Base-by-base conservation (phyloP, 2,329 filamentous ascomycete species). In the Hirsutella minnesotensis region DNA sequence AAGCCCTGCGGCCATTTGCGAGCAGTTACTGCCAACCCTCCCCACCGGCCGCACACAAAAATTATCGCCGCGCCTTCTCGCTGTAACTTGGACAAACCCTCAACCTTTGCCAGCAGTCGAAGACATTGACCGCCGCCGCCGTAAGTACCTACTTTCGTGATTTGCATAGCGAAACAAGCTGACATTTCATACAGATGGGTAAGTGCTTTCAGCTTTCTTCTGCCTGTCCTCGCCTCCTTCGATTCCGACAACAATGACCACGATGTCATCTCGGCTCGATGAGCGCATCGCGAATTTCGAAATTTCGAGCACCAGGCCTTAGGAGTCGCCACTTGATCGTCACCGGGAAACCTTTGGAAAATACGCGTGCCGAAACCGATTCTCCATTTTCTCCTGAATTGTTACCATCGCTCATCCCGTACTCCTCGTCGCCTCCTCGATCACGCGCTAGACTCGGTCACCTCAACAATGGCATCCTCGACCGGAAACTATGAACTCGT, bases 151-250 rank as follows among this genome's bases (percentile, higher is more conserved):
- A 44, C 50, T 44, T 46, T 44, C 42, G 3, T 46, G 46, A 51
- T 61, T 56, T 63, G 54, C 63, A 63, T 59, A 54, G 59, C 62
- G 49, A 44, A 8, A 39, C 22, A 44, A 53, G 58, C 67, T 72
- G 59, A 72, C 61, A 53, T 49, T 35, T 44, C 10, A 49, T 49
- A 50, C 61, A 79, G 75, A 79, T 79, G 75, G 75, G 75, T 79
- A 78, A 78, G 75, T 60, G 54, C 29, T 46, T 48, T 59, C 47
- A 45, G 46, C 46, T 51, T 45, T 49, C 47, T 44, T 47, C 49
- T 46, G 33, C 38, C 46, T 48, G 48, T 9, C 41, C 21, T 16
- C 24, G 10, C 33, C 15, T 9, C 33, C 15, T n/a, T 18, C 27
- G 41, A 19, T 22, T 21, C 41, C 40, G 39, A 18, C 24, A 12